Evolutionary conservation across 345 rosid species (phyloP).

Genomic region (Moringa oleifera): DNA sequence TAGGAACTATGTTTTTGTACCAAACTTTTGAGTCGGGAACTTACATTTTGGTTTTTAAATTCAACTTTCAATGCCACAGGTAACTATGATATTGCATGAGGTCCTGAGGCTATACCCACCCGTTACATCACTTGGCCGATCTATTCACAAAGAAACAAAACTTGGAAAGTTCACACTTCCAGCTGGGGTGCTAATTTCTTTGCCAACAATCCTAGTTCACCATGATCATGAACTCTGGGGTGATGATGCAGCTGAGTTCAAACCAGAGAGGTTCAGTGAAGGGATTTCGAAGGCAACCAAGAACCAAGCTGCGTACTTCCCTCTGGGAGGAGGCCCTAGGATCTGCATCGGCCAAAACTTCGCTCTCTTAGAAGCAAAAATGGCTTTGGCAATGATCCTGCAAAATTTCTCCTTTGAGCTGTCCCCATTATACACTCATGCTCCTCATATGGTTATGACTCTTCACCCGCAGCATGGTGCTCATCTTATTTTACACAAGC

Average conservation of each 20-base stretch:
- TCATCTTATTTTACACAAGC: constrained; percentile 29
- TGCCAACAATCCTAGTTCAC: constrained; percentile 35
- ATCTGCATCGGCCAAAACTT: constrained; percentile 52
- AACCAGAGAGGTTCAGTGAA: constrained; percentile 42
- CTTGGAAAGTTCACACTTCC: constrained; percentile 39
- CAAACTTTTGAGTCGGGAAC: too few species aligned
- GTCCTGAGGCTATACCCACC: constrained; percentile 31
- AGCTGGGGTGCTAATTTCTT: constrained; percentile 20
- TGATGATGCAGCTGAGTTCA: constrained; percentile 50
- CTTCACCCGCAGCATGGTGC: constrained; percentile 43
- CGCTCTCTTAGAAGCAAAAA: constrained; percentile 49
- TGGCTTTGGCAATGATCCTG: constrained; percentile 40
- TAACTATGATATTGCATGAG: constrained; percentile 29
- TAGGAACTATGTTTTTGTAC: too few species aligned
- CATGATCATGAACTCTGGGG: constrained; percentile 51
- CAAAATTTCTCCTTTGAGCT: constrained; percentile 41
- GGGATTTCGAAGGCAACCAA: constrained; percentile 50
- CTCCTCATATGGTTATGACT: constrained; percentile 30
- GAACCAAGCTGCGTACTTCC: constrained; percentile 34
- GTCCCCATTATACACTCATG: constrained; percentile 41
- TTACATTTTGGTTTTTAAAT: too few species aligned
- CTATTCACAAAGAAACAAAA: constrained; percentile 29
- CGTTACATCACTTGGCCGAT: constrained; percentile 14
- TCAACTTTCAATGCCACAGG: too few species aligned
- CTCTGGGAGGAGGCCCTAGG: constrained; percentile 34